These are phyloP conservation scores for Crithidia acanthocephali DNA, from an alignment of 208 protist genomes.

Conservation along the genomic window DNA sequence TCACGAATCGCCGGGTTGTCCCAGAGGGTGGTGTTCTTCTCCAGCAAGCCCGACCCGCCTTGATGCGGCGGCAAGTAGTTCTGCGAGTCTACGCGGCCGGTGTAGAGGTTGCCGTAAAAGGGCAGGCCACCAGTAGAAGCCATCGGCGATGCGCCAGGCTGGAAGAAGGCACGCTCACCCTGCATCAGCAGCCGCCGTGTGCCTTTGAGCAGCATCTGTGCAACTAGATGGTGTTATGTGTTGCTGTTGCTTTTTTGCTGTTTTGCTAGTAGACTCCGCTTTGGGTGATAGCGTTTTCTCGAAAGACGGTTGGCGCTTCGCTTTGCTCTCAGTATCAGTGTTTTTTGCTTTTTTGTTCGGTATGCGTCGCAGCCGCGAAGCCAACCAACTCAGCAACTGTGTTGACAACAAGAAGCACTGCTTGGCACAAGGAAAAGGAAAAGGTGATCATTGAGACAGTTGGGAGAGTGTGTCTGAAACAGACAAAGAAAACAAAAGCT, in stretches of 20 bases:
- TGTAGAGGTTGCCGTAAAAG: constrained; percentile 89
- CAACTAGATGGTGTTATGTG: no score
- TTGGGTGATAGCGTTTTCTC: background rate
- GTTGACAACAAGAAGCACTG: no score
- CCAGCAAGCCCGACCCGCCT: constrained; percentile 57
- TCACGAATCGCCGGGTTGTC: constrained; percentile 59
- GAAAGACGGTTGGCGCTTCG: background rate
- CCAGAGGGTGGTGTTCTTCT: constrained; percentile 59
- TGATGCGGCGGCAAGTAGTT: constrained; percentile 74
- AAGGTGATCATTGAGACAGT: no score
- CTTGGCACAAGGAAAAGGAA: no score
- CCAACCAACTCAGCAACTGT: no score
- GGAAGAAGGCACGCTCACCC: constrained; percentile 68
- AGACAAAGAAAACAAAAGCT: background rate
- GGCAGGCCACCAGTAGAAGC: constrained; percentile 68
- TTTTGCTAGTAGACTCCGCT: no score
- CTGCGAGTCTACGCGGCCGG: constrained; percentile 76
- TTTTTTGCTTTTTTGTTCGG: no score
- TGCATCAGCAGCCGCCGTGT: constrained; percentile 50
- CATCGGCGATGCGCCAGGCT: constrained; percentile 57
- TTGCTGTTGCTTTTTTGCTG: background rate
- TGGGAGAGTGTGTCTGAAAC: no score
- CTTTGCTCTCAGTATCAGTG: background rate
- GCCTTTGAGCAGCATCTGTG: constrained; percentile 46
- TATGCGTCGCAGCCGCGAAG: no score